Conservation (phyloP, 2,329 filamentous ascomycete genomes). For the Fusarium sp. region DNA sequence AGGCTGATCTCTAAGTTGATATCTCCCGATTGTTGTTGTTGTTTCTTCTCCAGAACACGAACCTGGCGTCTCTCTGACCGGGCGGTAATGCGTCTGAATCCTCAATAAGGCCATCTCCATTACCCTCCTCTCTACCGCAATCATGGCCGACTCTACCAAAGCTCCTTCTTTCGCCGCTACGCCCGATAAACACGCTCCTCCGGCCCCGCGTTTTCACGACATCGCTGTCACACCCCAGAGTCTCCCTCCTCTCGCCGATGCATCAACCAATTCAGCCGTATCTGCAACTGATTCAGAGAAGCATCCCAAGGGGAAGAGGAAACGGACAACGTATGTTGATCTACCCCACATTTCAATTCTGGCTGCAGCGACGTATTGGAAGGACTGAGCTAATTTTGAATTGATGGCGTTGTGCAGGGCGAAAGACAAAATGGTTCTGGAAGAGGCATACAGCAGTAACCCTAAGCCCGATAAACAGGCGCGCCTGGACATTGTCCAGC, state of each 20-base stretch:
- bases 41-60: slow-evolving; percentile 6
- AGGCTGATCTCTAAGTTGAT: neutral
- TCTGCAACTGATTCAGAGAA: slow-evolving; percentile 45
- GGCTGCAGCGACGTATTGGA: neutral
- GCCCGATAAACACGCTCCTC: slow-evolving; percentile 38
- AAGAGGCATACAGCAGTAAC: slow-evolving; percentile 84
- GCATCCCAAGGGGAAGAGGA: slow-evolving; percentile 69
- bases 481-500: slow-evolving; percentile 83
- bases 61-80: slow-evolving; percentile 27
- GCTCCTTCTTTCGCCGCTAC: slow-evolving; percentile 34
- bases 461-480: slow-evolving; percentile 91
- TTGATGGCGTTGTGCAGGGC: slow-evolving; percentile 62
- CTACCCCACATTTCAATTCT: neutral
- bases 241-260: slow-evolving; percentile 36
- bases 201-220: slow-evolving; percentile 40
- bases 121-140: slow-evolving; percentile 31
- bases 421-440: slow-evolving; percentile 88
- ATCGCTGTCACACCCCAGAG: slow-evolving; percentile 34
- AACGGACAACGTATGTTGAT: slow-evolving; percentile 65
- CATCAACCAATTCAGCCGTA: slow-evolving; percentile 15
- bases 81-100: slow-evolving; percentile 41
- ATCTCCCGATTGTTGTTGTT: neutral
- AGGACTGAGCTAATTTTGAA: slow-evolving; percentile 32
- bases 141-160: slow-evolving; percentile 41
- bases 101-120: slow-evolving; percentile 40